Percentiles rank a stretch among this genome's conserved stretches.
Conservation (phyloP, 768 basidiomycete species). For the Dentipellis fragilis region DNA sequence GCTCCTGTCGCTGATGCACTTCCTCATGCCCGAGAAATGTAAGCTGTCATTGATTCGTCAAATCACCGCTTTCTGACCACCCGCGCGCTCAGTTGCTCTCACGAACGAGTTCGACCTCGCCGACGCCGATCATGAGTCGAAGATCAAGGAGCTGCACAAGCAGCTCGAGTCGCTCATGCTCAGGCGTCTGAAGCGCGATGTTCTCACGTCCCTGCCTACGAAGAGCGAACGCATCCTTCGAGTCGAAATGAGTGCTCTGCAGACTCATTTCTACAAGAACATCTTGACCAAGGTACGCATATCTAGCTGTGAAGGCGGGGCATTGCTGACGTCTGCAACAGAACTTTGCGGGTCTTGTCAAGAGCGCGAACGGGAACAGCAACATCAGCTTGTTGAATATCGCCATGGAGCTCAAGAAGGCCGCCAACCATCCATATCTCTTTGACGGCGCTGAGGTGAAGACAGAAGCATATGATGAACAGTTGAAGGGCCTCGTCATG, state of each 20-base stretch:
- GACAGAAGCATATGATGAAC: slow-evolving; percentile 62
- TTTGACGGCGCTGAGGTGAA: slow-evolving; percentile 88
- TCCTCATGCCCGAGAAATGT: slow-evolving; percentile 99
- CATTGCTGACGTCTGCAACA: slow-evolving; percentile 21
- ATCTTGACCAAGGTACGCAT: slow-evolving; percentile 77
- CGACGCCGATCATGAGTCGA: slow-evolving; percentile 85
- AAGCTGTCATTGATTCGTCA: slow-evolving; percentile 20
- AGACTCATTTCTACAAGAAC: slow-evolving; percentile 98
- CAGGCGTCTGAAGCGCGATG: slow-evolving; percentile 89
- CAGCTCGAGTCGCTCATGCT: slow-evolving; percentile 94
- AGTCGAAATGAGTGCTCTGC: slow-evolving; percentile 94
- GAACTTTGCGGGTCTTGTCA: slow-evolving; percentile 91
- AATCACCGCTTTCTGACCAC: neutral
- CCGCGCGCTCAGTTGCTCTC: slow-evolving; percentile 54
- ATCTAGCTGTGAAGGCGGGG: neutral
- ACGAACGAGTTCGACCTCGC: slow-evolving; percentile 93
- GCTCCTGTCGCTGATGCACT: slow-evolving; percentile 94
- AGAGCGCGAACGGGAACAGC: slow-evolving; percentile 79
- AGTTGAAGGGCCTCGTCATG: slow-evolving; percentile 93
- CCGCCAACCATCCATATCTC: slow-evolving; percentile 94
- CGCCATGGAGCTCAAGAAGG: slow-evolving; percentile 98
- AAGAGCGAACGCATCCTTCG: slow-evolving; percentile 97
- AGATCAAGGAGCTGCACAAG: slow-evolving; percentile 92
- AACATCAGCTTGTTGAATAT: slow-evolving; percentile 96
- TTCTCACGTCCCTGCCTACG: slow-evolving; percentile 89